Conservation (phyloP, 2,329 filamentous ascomycete genomes). For the Neocatenulostroma microsporum region DNA sequence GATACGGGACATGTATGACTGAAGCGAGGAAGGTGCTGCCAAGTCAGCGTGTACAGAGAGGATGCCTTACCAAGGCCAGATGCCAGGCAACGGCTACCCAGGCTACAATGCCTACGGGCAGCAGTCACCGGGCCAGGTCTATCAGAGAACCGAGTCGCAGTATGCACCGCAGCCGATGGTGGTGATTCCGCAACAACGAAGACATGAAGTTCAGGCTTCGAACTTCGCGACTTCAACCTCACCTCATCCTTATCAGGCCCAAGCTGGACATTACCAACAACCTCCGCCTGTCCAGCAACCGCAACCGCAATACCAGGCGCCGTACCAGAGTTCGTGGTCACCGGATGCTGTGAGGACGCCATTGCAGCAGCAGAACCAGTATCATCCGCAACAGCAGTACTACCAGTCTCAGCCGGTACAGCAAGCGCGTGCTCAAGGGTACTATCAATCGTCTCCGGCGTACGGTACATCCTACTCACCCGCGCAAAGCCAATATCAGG, state of each 20-base stretch:
- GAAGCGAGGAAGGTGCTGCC: no score
- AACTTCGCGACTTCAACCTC: conserved; percentile 2
- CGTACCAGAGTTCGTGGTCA: neutral
- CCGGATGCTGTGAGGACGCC: neutral
- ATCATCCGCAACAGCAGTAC: conserved; percentile 25
- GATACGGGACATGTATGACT: no score
- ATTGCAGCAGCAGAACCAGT: conserved; percentile 1
- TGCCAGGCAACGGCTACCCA: conserved; percentile 2
- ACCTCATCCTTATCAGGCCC: conserved; percentile 4
- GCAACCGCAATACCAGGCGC: conserved; percentile 19
- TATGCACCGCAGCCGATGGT: conserved; percentile 4
- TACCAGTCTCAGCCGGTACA: conserved; percentile 12
- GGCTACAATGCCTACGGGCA: conserved; percentile 3
- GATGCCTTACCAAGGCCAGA: conserved; percentile 6
- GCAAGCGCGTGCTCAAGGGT: conserved; percentile 1
- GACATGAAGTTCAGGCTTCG: conserved; percentile 4
- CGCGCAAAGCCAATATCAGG: no score
- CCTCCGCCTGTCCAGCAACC: conserved; percentile 25
- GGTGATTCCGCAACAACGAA: conserved; percentile 5
- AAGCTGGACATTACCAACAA: conserved; percentile 20
- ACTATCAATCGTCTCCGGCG: no score
- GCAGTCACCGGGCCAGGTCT: conserved; percentile 2
- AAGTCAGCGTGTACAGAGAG: no score
- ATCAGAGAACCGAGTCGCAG: conserved; percentile 2
- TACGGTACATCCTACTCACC: no score